Conservation (phyloP, 1,284 basidiomycete species). For the Naganishia sp. region DNA sequence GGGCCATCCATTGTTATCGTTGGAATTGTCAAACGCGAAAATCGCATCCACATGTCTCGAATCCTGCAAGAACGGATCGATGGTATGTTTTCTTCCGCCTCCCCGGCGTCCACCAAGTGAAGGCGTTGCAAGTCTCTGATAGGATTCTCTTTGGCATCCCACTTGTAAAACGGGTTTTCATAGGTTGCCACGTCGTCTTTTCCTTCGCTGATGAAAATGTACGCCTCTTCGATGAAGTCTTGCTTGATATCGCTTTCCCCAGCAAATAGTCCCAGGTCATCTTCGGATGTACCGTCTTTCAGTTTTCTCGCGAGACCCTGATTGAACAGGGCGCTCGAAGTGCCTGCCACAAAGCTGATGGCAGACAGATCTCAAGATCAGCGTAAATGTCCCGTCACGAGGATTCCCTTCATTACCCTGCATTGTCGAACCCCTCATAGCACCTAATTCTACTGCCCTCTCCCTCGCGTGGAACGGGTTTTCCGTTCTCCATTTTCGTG, state of each 20-base stretch:
- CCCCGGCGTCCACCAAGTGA: slow-evolving; percentile 56
- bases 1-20: slow-evolving; percentile 58
- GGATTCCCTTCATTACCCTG: slow-evolving; percentile 39
- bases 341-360: slow-evolving; percentile 46
- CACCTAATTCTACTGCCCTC: slow-evolving; percentile 46
- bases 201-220: slow-evolving; percentile 43
- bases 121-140: slow-evolving; percentile 42
- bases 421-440: slow-evolving; percentile 40
- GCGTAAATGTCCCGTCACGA: not conserved
- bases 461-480: slow-evolving; percentile 27
- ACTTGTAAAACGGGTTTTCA: slow-evolving; percentile 55
- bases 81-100: slow-evolving; percentile 56
- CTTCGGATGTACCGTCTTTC: not conserved
- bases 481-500: slow-evolving; percentile 45
- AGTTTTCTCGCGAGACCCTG: slow-evolving; percentile 33
- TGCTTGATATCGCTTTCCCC: not conserved
- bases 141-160: slow-evolving; percentile 45
- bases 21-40: slow-evolving; percentile 58
- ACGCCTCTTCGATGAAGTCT: slow-evolving; percentile 37
- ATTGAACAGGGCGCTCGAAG: slow-evolving; percentile 52
- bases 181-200: slow-evolving; percentile 54
- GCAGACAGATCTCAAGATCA: not conserved
- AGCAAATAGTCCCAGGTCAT: slow-evolving; percentile 35
- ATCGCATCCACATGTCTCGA: slow-evolving; percentile 57
- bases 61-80: slow-evolving; percentile 58